A percentile compares a stretch with the other conserved stretches of the same genome.
phyloP scores from a whole-genome alignment of 2,329 filamentous ascomycete genomes.

The Drechslera avenae region DNA sequence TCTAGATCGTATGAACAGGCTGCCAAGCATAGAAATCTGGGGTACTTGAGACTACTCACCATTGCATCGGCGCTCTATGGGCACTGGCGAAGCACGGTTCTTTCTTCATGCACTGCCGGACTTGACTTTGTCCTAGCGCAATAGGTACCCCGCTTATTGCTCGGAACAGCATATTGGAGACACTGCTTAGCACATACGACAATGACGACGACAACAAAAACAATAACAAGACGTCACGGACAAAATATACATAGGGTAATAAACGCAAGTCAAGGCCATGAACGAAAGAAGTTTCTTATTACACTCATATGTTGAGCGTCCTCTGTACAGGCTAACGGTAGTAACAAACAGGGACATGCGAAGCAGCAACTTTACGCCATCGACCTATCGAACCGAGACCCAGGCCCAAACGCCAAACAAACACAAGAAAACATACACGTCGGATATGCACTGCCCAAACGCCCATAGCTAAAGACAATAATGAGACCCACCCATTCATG shows the following conservation, averaged over 20 bases:
- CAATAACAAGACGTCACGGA: too few relatives aligned
- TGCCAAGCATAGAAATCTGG: conserved; percentile 6
- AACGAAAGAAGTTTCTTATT: too few relatives aligned
- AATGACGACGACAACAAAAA: too few relatives aligned
- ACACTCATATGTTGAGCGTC: too few relatives aligned
- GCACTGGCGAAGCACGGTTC: conserved; percentile 11
- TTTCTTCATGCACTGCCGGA: conserved; percentile 24
- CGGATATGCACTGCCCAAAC: neutral
- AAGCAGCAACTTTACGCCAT: conserved; percentile 1
- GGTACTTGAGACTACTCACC: conserved; percentile 15
- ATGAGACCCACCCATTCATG: too few relatives aligned
- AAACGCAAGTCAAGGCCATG: too few relatives aligned
- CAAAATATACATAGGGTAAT: too few relatives aligned
- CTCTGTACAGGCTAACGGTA: too few relatives aligned
- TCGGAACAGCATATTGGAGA: neutral
- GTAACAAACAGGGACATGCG: neutral
- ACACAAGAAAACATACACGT: neutral
- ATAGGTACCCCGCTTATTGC: neutral
- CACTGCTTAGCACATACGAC: too few relatives aligned
- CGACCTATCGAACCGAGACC: neutral
- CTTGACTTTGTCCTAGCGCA: conserved; percentile 30
- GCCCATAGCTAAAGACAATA: neutral
- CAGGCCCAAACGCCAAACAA: neutral
- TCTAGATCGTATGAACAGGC: conserved; percentile 1
- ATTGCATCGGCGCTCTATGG: conserved; percentile 11